Conservation (phyloP, 371 early-diverging fungal genomes). For the Chytridium lagenaria region DNA sequence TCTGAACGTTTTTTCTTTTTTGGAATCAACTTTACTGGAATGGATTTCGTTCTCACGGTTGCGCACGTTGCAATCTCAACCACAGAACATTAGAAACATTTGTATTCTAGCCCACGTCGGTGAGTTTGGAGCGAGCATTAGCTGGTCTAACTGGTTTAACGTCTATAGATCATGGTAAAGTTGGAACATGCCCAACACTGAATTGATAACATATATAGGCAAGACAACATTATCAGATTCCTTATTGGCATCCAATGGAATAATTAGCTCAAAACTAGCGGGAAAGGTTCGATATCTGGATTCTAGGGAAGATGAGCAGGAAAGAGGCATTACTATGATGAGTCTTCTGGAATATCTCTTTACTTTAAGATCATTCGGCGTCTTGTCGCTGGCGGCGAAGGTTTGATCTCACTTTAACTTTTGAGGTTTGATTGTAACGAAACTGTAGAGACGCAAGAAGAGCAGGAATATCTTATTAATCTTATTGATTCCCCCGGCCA, state of each 20-base stretch:
- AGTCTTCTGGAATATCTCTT: constrained; percentile 94
- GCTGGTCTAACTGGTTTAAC: background rate
- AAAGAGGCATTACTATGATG: constrained; percentile 99
- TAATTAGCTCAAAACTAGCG: constrained; percentile 94
- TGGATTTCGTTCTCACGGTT: constrained; percentile 51
- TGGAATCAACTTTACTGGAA: background rate
- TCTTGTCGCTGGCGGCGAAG: constrained; percentile 13
- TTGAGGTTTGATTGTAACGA: background rate
- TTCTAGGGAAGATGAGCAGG: constrained; percentile 98
- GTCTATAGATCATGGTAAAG: background rate
- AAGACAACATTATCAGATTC: constrained; percentile 99
- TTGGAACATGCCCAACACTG: background rate
- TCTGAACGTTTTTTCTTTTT: background rate
- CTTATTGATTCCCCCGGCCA: constrained; percentile 99
- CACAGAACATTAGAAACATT: constrained; percentile 81
- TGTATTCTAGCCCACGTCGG: constrained; percentile 98
- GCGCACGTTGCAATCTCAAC: constrained; percentile 49
- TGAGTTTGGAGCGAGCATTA: constrained; percentile 18
- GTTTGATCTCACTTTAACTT: background rate
- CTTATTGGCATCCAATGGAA: constrained; percentile 95
- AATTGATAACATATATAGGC: constrained; percentile 58
- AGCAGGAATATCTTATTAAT: constrained; percentile 86
- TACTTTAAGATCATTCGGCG: constrained; percentile 75
- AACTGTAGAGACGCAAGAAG: constrained; percentile 3
- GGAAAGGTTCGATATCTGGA: constrained; percentile 99